These are phyloP conservation scores for Leishmania lainsoni DNA, from an alignment of 208 protist species.

Conservation along the genomic window DNA sequence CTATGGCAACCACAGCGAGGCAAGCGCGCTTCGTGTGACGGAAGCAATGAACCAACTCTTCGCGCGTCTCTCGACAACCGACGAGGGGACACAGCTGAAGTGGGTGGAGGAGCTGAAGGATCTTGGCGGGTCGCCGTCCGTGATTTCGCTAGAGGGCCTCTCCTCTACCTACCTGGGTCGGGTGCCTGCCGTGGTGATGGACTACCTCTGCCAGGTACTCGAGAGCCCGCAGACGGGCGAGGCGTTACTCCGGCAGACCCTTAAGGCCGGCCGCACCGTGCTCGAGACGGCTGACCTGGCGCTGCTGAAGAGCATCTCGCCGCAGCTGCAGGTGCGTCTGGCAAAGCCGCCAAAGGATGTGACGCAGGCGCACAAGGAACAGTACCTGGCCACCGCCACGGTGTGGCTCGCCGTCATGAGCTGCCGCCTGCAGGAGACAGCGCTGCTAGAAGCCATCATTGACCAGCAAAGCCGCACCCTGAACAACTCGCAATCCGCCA, in stretches of 20 bases:
- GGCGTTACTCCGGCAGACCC: conserved; percentile 60
- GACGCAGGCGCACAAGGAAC: conserved; percentile 76
- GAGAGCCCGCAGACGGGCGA: conserved; percentile 69
- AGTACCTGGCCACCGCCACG: conserved; percentile 85
- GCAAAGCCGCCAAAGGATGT: conserved; percentile 85
- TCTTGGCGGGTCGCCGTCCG: conserved; percentile 64
- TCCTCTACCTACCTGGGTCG: conserved; percentile 58
- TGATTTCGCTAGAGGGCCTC: conserved; percentile 64
- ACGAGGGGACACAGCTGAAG: conserved; percentile 55
- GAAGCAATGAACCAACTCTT: conserved; percentile 71
- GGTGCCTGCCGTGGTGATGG: conserved; percentile 57
- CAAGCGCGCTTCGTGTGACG: conserved; percentile 61
- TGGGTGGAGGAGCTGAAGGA: conserved; percentile 68
- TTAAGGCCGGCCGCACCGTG: conserved; percentile 75
- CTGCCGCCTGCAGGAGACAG: conserved; percentile 83
- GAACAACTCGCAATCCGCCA: conserved; percentile 87
- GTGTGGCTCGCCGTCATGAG: conserved; percentile 91
- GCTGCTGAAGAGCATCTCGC: conserved; percentile 60
- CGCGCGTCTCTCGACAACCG: conserved; percentile 35
- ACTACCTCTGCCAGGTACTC: conserved; percentile 72
- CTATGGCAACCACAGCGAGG: conserved; percentile 63
- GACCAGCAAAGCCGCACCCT: conserved; percentile 89
- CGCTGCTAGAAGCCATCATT: conserved; percentile 82
- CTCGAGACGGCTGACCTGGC: conserved; percentile 58
- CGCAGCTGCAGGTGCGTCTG: conserved; percentile 72